Evolutionary conservation across 2,329 filamentous ascomycete species (phyloP).

Genomic region (Monilinia laxa): DNA sequence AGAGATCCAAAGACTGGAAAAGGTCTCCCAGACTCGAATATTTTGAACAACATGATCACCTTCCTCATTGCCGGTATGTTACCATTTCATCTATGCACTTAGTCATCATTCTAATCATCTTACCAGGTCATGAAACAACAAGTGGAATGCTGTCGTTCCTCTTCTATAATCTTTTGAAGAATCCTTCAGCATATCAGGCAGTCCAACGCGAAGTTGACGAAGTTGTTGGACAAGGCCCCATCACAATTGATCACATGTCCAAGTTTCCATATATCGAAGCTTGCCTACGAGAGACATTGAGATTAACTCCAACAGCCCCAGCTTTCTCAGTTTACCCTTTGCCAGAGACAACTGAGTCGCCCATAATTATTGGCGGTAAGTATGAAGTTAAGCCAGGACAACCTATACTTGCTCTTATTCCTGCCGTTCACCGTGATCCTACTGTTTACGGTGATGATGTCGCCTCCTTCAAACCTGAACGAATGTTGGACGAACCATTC

Average conservation of each 20-base stretch:
- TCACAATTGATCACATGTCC: slow-evolving; percentile 49
- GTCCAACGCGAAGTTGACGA: slow-evolving; percentile 54
- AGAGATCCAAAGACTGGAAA: slow-evolving; percentile 66
- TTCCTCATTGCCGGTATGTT: slow-evolving; percentile 57
- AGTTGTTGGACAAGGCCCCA: slow-evolving; percentile 49
- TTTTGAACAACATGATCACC: slow-evolving; percentile 70
- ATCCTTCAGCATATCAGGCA: slow-evolving; percentile 47
- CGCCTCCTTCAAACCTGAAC: slow-evolving; percentile 65
- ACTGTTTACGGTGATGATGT: slow-evolving; percentile 65
- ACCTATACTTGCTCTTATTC: slow-evolving; percentile 39
- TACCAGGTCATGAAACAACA: slow-evolving; percentile 65
- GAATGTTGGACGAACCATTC: slow-evolving; percentile 70
- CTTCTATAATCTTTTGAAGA: slow-evolving; percentile 53
- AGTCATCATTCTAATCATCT: slow-evolving; percentile 45
- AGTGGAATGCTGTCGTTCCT: slow-evolving; percentile 52
- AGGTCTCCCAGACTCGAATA: slow-evolving; percentile 60
- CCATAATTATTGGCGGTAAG: slow-evolving; percentile 42
- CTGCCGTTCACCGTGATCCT: slow-evolving; percentile 56
- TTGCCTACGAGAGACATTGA: slow-evolving; percentile 64
- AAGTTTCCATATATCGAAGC: slow-evolving; percentile 65
- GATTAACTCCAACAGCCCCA: slow-evolving; percentile 44
- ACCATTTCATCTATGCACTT: slow-evolving; percentile 15
- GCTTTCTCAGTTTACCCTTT: slow-evolving; percentile 51
- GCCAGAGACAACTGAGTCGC: slow-evolving; percentile 39
- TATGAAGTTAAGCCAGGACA: slow-evolving; percentile 49